These are phyloP conservation scores for Moricandia moricandioides DNA, from an alignment of 345 rosid genomes.

Conservation along the genomic window DNA sequence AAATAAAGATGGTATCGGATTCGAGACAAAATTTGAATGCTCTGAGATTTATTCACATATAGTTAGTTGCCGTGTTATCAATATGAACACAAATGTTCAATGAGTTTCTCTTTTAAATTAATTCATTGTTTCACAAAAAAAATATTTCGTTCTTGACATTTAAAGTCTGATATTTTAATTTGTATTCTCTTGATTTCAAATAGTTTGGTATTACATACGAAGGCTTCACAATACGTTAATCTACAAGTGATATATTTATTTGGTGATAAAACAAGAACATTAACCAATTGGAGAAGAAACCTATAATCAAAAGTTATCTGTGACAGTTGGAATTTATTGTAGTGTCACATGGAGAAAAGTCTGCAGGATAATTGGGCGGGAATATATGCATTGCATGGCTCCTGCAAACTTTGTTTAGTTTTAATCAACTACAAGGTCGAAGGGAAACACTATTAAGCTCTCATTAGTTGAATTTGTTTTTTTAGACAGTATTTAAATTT, in stretches of 20 bases:
- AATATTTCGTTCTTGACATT: neutral
- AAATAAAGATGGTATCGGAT: too few species aligned
- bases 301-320: conserved; percentile 9
- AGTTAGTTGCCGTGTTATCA: neutral
- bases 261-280: neutral
- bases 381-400: conserved; percentile 21
- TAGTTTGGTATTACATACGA: neutral
- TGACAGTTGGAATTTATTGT: conserved; percentile 23
- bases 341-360: conserved; percentile 29
- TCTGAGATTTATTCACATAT: too few species aligned
- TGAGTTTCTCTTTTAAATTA: neutral
- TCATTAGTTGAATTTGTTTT: neutral
- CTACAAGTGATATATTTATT: neutral
- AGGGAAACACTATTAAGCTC: neutral
- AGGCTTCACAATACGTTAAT: neutral
- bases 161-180: neutral
- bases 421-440: neutral
- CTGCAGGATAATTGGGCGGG: conserved; percentile 36
- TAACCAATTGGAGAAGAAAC: conserved; percentile 8
- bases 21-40: too few species aligned
- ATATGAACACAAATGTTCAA: conserved; percentile 1
- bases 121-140: neutral
- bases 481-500: too few species aligned
- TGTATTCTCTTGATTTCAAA: neutral
- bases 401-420: neutral